Percentiles rank a stretch among this genome's conserved stretches.
These are phyloP conservation scores for Lolium multiflorum DNA, from an alignment of 176 grass and related monocot genomes.

Conservation along the genomic window DNA sequence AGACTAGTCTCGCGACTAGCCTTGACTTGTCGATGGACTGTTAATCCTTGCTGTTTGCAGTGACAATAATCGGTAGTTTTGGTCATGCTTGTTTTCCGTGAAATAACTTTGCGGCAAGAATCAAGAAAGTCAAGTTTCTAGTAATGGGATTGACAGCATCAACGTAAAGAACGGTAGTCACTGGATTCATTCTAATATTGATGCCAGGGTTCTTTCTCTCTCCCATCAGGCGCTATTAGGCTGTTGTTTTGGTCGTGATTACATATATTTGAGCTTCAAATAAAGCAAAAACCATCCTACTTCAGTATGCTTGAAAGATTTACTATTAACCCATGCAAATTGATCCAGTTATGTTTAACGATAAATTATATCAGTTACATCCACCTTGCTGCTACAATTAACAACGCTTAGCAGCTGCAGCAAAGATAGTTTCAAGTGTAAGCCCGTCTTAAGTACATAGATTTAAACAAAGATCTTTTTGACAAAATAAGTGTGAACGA, in stretches of 20 bases:
- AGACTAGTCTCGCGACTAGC: not conserved
- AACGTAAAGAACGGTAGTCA: not conserved
- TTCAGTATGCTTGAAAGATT: not conserved
- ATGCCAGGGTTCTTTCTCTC: not conserved
- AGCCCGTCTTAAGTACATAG: not conserved
- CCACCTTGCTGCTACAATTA: slow-evolving; percentile 8
- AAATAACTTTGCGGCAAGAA: not conserved
- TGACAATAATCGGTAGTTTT: not conserved
- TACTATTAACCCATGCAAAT: not conserved
- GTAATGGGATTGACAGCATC: slow-evolving; percentile 1
- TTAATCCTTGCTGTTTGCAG: slow-evolving; percentile 9
- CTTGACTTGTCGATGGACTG: not conserved
- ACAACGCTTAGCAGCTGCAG: not conserved
- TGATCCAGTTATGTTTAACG: not conserved
- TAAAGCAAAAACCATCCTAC: not conserved
- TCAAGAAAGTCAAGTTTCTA: slow-evolving; percentile 14
- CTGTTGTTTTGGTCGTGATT: not conserved
- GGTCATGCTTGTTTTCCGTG: slow-evolving; percentile 17
- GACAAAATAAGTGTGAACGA: not conserved
- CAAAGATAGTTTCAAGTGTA: not conserved
- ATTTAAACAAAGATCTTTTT: not conserved
- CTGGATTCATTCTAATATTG: not conserved
- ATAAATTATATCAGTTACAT: not conserved
- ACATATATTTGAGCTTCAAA: slow-evolving; percentile 9
- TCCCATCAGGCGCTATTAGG: not conserved